Evolutionary conservation across 768 basidiomycete species (phyloP), one percentile per base, ranked within the genome.

Genomic region (Termitomyces sp.): DNA sequence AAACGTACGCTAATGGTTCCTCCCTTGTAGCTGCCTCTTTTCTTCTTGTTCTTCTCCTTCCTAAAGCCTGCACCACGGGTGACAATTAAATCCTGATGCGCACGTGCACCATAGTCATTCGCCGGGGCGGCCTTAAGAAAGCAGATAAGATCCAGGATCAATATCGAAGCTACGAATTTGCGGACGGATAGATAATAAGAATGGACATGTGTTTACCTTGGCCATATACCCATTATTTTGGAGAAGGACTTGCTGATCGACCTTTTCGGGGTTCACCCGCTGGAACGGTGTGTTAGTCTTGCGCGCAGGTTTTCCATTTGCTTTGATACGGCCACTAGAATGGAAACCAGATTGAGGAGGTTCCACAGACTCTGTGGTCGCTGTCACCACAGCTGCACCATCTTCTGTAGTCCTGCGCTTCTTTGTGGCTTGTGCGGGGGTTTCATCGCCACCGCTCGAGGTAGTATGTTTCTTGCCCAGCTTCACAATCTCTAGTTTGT

Each of bases 1-100:
- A 11, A 49, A 61, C 61, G 73, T 84, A 96, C 94, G 52, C 95
- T 96, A 63, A 99, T 99, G 70, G 96, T 92, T 45, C 96, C 96
- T 12, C 96, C 95, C 49, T 85, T 84, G 74, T 98, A 98, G 63
- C 89, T 94, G 3, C 95, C 96, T 67, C 91, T 81, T 78, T 99
- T 99, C 79, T 98, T 98, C 85, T 98, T 99, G 78, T 97, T 98
- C 77, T 99, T 99, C 81, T 97, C 96, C 75, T 98, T 99, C 58
- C 94, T 84, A 81, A 99, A 99, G 2, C 94, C 94, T 52, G 92
- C 89, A 3, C 96, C 96, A 1, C 95, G 85, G 3, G 96, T 98
- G 32, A 95, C 91, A 64, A 96, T 89, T 63, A 99, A 78, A 73
- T 98, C 97, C 43, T 83, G 81, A 65, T 88, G 86, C 0, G 96